These are phyloP conservation scores for Raffaelea albimanens DNA, from an alignment of 2,329 filamentous ascomycete species.

Conservation along the genomic window DNA sequence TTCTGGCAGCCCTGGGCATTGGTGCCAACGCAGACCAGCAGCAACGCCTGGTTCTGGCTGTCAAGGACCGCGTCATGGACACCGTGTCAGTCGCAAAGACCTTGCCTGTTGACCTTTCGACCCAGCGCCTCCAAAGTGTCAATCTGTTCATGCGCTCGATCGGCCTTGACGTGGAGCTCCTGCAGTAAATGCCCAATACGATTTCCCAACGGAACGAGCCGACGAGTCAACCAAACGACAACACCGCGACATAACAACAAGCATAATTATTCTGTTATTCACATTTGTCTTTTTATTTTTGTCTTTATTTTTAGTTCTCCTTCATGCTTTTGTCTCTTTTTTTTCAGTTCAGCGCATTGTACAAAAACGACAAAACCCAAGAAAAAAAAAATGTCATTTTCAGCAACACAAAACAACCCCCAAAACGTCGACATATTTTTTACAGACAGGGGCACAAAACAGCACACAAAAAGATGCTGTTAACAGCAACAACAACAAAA, in stretches of 20 bases:
- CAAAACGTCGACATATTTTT: too few species aligned
- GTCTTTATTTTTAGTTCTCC: neutral
- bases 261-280: neutral
- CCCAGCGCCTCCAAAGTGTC: constrained; percentile 77
- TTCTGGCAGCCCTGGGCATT: constrained; percentile 89
- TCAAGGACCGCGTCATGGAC: constrained; percentile 97
- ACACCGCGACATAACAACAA: too few species aligned
- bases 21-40: constrained; percentile 91
- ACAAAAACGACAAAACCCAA: neutral
- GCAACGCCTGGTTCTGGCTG: constrained; percentile 83
- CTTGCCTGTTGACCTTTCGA: constrained; percentile 75
- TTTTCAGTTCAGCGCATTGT: neutral
- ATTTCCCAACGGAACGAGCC: too few species aligned
- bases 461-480: neutral
- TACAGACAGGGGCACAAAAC: neutral
- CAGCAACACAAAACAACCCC: too few species aligned
- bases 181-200: too few species aligned
- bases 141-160: constrained; percentile 98
- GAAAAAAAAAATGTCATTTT: neutral
- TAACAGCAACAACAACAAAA: too few species aligned
- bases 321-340: neutral
- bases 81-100: constrained; percentile 85
- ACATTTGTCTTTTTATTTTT: neutral
- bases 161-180: constrained; percentile 85
- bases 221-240: too few species aligned